Conservation (phyloP, 2,329 filamentous ascomycete genomes). For the Epicoccum sorghinum region DNA sequence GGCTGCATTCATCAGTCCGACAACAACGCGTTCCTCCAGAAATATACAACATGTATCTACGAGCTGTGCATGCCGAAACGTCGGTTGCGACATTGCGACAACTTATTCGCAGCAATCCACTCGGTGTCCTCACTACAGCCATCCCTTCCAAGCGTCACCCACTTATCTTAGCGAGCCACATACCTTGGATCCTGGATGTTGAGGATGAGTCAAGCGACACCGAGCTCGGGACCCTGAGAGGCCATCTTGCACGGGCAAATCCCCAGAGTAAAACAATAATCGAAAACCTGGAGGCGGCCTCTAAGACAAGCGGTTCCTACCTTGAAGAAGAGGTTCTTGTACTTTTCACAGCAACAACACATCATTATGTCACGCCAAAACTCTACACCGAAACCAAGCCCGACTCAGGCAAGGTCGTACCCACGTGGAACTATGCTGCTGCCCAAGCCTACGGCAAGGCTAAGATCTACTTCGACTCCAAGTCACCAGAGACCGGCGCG, state of each 20-base stretch:
- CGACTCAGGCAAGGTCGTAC: constrained; percentile 68
- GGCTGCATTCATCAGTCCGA: not conserved
- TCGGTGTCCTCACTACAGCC: constrained; percentile 68
- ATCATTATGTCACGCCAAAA: constrained; percentile 69
- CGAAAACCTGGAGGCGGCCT: constrained; percentile 52
- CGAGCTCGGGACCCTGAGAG: constrained; percentile 59
- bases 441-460: constrained; percentile 68
- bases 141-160: constrained; percentile 46
- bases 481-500: constrained; percentile 50
- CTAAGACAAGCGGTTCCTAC: constrained; percentile 7
- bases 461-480: constrained; percentile 60
- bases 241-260: constrained; percentile 68
- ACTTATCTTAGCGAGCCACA: constrained; percentile 31
- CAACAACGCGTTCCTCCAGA: not conserved
- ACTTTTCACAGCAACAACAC: constrained; percentile 63
- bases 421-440: constrained; percentile 73
- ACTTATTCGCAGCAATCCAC: constrained; percentile 62
- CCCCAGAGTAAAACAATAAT: constrained; percentile 68
- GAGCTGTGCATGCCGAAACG: constrained; percentile 52
- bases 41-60: constrained; percentile 60
- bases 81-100: constrained; percentile 57
- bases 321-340: constrained; percentile 62
- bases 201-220: constrained; percentile 40
- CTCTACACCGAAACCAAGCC: constrained; percentile 73
- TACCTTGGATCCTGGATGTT: constrained; percentile 48